These are phyloP conservation scores for Ananas comosus DNA, from an alignment of 176 grass and related monocot species.

Conservation along the genomic window DNA sequence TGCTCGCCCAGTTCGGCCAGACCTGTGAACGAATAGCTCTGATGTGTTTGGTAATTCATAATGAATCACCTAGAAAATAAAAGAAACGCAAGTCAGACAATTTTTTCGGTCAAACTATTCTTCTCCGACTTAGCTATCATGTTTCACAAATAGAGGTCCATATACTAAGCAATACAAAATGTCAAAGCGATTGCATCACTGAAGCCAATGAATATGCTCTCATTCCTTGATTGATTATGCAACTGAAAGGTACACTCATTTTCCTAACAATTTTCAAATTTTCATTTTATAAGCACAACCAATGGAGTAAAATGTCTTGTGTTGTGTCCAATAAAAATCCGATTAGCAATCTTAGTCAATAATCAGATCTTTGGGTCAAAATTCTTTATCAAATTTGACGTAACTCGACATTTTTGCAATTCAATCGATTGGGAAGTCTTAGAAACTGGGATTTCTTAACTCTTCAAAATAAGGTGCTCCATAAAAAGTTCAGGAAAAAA, in stretches of 20 bases:
- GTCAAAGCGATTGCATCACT: background rate
- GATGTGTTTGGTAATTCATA: conserved; percentile 81
- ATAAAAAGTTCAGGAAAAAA: background rate
- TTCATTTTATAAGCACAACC: no score
- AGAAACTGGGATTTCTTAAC: background rate
- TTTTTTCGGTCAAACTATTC: background rate
- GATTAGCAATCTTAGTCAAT: no score
- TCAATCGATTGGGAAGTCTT: background rate
- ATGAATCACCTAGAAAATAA: conserved; percentile 56
- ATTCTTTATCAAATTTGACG: no score
- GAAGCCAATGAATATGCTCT: background rate
- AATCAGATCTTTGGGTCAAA: no score
- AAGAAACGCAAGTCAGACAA: conserved; percentile 6
- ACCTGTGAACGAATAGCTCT: conserved; percentile 92
- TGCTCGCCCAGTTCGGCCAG: conserved; percentile 84
- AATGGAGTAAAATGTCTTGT: no score
- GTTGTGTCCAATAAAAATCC: no score
- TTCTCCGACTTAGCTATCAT: background rate
- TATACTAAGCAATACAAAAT: background rate
- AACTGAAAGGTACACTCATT: background rate
- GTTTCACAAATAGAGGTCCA: background rate
- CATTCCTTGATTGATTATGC: background rate
- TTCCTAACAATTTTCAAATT: no score
- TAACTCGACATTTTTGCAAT: background rate
- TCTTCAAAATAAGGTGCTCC: background rate